Conservation (phyloP, 2,329 filamentous ascomycete genomes). For the Pseudopyrenochaeta lycopersici region DNA sequence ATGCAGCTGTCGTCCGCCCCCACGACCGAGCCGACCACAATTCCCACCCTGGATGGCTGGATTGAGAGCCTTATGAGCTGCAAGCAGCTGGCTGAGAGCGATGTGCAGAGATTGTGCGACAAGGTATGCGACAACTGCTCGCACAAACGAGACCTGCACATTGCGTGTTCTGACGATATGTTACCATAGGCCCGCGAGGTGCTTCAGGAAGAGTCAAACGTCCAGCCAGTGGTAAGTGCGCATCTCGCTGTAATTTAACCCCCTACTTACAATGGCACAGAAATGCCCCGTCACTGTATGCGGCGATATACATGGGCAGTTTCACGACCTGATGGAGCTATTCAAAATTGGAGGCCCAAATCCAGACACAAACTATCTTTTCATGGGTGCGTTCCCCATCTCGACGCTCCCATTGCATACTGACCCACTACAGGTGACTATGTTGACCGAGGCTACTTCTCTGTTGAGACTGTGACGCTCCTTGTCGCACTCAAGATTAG, state of each 20-base stretch:
- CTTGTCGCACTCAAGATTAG: constrained; percentile 97
- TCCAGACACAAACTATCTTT: constrained; percentile 98
- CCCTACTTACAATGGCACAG: constrained; percentile 38
- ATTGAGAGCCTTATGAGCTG: constrained; percentile 98
- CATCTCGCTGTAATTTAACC: neutral
- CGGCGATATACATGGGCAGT: constrained; percentile 98
- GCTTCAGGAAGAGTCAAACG: constrained; percentile 96
- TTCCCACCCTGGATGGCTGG: constrained; percentile 95
- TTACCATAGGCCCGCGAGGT: constrained; percentile 84
- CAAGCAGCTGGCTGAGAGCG: constrained; percentile 95
- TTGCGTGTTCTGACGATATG: constrained; percentile 20
- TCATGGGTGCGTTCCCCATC: constrained; percentile 75
- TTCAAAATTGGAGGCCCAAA: constrained; percentile 99
- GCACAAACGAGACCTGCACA: neutral
- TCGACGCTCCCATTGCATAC: constrained; percentile 8
- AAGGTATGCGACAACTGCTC: constrained; percentile 68
- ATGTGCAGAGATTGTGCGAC: constrained; percentile 96
- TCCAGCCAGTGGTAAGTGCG: constrained; percentile 89
- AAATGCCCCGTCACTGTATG: constrained; percentile 99
- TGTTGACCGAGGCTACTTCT: constrained; percentile 98
- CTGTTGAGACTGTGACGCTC: constrained; percentile 95
- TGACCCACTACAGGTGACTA: constrained; percentile 78
- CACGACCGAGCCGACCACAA: constrained; percentile 83
- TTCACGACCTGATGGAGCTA: constrained; percentile 98
- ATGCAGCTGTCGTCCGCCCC: constrained; percentile 75